Evolutionary conservation across 2,329 filamentous ascomycete species (phyloP), one percentile per base, ranked within the genome.

Genomic region (Penicillium sp.): DNA sequence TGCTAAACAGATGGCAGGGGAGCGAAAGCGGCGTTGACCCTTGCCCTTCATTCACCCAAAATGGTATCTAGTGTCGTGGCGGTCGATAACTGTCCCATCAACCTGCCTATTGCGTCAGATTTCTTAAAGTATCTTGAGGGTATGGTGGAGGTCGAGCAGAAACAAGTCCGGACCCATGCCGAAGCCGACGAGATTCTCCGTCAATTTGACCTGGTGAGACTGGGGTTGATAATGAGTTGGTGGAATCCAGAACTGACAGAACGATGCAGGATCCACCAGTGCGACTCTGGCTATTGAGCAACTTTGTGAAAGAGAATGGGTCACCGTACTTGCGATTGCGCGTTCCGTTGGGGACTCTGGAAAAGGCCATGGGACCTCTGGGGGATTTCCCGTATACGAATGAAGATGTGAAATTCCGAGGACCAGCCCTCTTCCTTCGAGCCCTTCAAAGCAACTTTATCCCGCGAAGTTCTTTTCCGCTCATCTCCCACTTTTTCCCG

Each of bases 381-480:
- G 59, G 59, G 3, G 43, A 56, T 33, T 61, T 61, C 10, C 56
- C 59, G 4, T 50, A 59, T 18, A 50, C 27, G 6, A 18, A 19
- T 7, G 43, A 37, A 22, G 41, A 82, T 93, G 35, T 83, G 85
- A 53, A 50, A 14, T 69, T 64, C 7, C 53, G 52, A 10, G 59
- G 57, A 19, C 65, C 62, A 2, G 41, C 55, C 5, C 49, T 69
- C 6, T 66, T 69, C n/a, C 55, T 68, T 47, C 60, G 66, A n/a
- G 64, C 64, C 16, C 55, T 60, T 3, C 56, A 55, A 39, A 68
- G 65, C 16, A 50, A 60, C 10, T 67, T 64, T 35, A 82, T 91
- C 67, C 89, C 92, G 0, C 80, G 83, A 18, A 76, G 81, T 65
- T 59, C 66, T 2, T 59, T 75, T 36, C 69, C 71, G 0, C 40